Percentiles rank a stretch among this genome's conserved stretches.
These are phyloP conservation scores for Lycium barbarum DNA, from an alignment of 257 asterid species.

Conservation along the genomic window DNA sequence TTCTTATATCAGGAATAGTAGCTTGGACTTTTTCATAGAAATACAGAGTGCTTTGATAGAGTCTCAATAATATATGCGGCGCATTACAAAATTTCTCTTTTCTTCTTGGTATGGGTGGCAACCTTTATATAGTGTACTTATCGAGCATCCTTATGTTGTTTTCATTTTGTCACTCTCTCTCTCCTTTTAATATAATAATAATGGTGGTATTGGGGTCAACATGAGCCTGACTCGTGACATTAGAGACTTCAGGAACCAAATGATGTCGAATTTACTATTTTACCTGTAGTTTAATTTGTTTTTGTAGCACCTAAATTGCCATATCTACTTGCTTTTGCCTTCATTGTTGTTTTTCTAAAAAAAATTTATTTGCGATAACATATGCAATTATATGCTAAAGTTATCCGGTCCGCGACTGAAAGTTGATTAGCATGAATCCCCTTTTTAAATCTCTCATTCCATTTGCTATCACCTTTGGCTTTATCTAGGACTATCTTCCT, in stretches of 20 bases:
- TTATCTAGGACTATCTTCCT: slow-evolving; percentile 1
- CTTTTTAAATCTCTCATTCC: background rate
- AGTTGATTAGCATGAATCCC: background rate
- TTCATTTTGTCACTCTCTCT: too few species aligned
- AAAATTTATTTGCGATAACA: background rate
- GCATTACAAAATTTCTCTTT: background rate
- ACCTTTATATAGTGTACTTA: background rate
- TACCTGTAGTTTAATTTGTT: slow-evolving; percentile 1
- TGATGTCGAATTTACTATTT: background rate
- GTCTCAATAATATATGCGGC: background rate
- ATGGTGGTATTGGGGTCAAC: too few species aligned
- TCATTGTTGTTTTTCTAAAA: background rate
- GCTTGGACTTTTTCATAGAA: background rate
- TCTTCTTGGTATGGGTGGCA: background rate
- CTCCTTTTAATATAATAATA: too few species aligned
- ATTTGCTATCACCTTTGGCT: slow-evolving; percentile 1
- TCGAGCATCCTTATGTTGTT: background rate
- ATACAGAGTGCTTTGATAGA: background rate
- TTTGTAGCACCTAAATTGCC: background rate
- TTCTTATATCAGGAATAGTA: background rate
- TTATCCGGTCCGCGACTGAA: too few species aligned
- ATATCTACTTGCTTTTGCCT: background rate
- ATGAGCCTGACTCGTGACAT: background rate
- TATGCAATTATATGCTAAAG: background rate
- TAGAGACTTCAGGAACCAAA: background rate